Percentiles rank a stretch among this genome's conserved stretches.
These are phyloP conservation scores for Phalaenopsis aphrodite DNA, from an alignment of 106 monocot genomes.

Conservation along the genomic window DNA sequence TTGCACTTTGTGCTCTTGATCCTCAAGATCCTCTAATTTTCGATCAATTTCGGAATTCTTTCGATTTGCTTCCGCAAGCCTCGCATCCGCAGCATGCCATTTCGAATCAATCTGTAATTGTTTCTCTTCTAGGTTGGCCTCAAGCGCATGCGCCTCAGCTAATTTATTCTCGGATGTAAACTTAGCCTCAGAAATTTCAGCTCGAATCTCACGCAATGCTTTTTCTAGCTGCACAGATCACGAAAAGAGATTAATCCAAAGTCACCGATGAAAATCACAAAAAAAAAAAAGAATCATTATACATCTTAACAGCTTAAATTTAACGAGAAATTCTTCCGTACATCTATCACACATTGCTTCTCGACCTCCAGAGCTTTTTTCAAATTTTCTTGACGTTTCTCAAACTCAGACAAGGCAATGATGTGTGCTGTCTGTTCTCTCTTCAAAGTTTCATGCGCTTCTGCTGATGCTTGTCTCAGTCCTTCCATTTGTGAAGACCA, in stretches of 20 bases:
- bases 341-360: constrained; percentile 85
- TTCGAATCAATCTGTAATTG: constrained; percentile 61
- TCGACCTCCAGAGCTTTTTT: constrained; percentile 73
- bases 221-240: constrained; percentile 63
- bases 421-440: constrained; percentile 69
- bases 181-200: constrained; percentile 67
- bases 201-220: constrained; percentile 68
- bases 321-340: constrained; percentile 19
- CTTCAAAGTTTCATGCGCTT: constrained; percentile 76
- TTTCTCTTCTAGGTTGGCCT: constrained; percentile 67
- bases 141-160: constrained; percentile 63
- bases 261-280: not conserved
- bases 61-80: constrained; percentile 81
- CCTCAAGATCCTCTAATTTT: constrained; percentile 64
- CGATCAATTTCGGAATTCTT: constrained; percentile 72
- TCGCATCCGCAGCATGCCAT: constrained; percentile 70
- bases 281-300: not conserved
- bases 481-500: constrained; percentile 68
- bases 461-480: constrained; percentile 31
- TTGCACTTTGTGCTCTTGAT: constrained; percentile 57
- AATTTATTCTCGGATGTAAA: constrained; percentile 72
- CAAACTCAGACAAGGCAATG: constrained; percentile 62
- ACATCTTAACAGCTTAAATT: not conserved
- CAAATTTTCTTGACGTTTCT: constrained; percentile 75
- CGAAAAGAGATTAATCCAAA: not conserved